Conservation (phyloP, 2,329 filamentous ascomycete genomes). For the Stachybotrys chlorohalonatus region DNA sequence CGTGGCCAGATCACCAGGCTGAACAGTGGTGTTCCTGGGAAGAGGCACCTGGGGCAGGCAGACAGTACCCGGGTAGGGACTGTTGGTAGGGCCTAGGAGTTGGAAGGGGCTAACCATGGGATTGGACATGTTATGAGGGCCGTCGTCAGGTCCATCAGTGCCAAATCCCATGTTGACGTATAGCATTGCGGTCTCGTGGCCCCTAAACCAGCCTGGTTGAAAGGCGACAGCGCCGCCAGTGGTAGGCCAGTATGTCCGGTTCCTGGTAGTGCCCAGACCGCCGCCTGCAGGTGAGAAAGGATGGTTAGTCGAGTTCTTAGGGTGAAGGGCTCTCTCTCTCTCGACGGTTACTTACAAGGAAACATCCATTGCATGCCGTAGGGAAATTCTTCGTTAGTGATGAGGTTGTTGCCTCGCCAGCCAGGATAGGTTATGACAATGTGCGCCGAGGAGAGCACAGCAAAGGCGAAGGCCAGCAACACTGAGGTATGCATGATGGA, state of each 20-base stretch:
- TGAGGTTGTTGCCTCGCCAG: conserved; percentile 79
- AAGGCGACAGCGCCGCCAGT: conserved; percentile 79
- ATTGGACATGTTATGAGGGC: conserved; percentile 80
- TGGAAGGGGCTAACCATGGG: conserved; percentile 74
- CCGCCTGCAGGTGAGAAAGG: conserved; percentile 51
- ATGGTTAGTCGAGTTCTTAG: conserved; percentile 4
- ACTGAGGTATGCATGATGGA: conserved; percentile 37
- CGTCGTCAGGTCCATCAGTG: conserved; percentile 50
- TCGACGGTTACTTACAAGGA: conserved; percentile 60
- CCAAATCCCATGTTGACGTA: conserved; percentile 90
- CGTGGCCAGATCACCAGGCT: conserved; percentile 79
- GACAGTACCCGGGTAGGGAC: conserved; percentile 79
- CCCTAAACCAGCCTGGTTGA: conserved; percentile 94
- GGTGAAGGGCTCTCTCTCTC: neutral
- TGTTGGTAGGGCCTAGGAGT: conserved; percentile 70
- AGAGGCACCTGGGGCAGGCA: conserved; percentile 86
- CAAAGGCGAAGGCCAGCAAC: conserved; percentile 31
- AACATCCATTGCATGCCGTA: conserved; percentile 96
- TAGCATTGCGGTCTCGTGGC: conserved; percentile 71
- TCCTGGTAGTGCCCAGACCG: conserved; percentile 65
- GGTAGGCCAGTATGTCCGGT: conserved; percentile 88
- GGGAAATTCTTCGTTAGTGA: conserved; percentile 68
- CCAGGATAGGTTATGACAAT: conserved; percentile 80
- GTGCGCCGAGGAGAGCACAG: conserved; percentile 53
- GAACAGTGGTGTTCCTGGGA: conserved; percentile 60